Base-by-base conservation (phyloP, 2,329 filamentous ascomycete species). In the Cyphellophora attinorum region DNA sequence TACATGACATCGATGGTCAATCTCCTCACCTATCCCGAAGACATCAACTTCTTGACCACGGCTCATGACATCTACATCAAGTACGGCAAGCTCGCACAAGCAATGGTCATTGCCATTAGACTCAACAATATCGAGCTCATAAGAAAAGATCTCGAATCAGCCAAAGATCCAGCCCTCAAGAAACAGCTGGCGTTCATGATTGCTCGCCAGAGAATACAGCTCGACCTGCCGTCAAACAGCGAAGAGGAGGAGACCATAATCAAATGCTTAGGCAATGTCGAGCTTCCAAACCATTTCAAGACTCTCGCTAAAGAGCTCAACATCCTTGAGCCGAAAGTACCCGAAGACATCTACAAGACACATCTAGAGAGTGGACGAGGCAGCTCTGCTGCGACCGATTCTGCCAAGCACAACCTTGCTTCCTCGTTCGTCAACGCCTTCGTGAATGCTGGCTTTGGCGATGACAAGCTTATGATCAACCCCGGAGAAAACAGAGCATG, bases 1-100 rank as follows among this genome's bases (percentile, higher is more conserved):
- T 98, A 98, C 65, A 94, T 98, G 81, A 85, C 93, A 51, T 93
- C 85, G 68, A 96, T 96, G 84, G 91, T 98, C 48, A 93, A 91
- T 55, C 75, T 98, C 13, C 77, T 98, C 58, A 95, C 91, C 35
- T 96, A 93, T 55, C 91, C 91, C 28, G 91, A 98, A 61, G 95
- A 98, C 61, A 85, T 95, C 56, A 79, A 84, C 51, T 96, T 98
- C 63, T 79, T 98, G 40, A 80, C 78, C 46, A 93, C 89, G 5
- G 88, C 89, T 31, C 91, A 96, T 64, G 74, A 80, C 45, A 93
- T 98, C 55, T 98, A 98, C 65, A 80, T 86, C 50, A 74, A 84
- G 49, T 93, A 95, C 68, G 84, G 91, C 53, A 85, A 95, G 57
- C 79, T 88, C 49, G 82, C 89, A 3, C 88, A 95, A 59, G 93